Base-by-base conservation (phyloP, 805 yeast species). In the Jamesozyma hellenica region DNA sequence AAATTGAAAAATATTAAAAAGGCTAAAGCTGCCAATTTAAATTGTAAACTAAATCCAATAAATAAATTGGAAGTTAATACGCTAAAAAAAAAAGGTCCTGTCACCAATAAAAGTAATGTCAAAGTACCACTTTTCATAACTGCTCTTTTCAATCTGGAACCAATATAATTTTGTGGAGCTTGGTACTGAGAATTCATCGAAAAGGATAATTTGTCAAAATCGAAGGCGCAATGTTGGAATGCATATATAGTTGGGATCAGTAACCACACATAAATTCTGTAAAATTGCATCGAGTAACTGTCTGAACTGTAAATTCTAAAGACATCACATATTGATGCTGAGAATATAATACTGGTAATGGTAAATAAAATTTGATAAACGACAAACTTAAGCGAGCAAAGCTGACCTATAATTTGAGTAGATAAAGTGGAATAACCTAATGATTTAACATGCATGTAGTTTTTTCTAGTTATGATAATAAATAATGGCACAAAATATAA, bases 171-270 rank as follows among this genome's bases (percentile, higher is more conserved):
- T 42, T 61, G 67, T 28, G 72, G 71, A 31, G 59, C 60, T 32
- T 65, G 58, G 32, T 63, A 61, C 46, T 62, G 64, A 23, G 46
- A 49, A 2, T 65, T 69, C 43, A 64, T 60, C 3, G 53, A 49
- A 55, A 79, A 72, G 1, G 59, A 53, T 31, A 82, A 60, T 42
- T 74, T 67, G 55, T 77, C 77, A 44, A 75, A 63, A 52, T 78
- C 81, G 41, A 74, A 67, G 0, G 72, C 48, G 12, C 72, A 48
- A 51, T 72, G 80, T 43, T 72, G 77, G 1, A 65, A 36, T 7
- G 77, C 50, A 54, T 79, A 82, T 7, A 66, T 28, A 0, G 66
- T 26, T 0, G 76, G 71, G 7, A 68, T 50, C 19, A 65, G 54
- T 1, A 61, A 10, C 19, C 71, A 61, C 33, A 63, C 66, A 49